Percentiles rank a stretch among this genome's conserved stretches.
Conservation (phyloP, 2,329 filamentous ascomycete genomes). For the Waltergamsia citrina region DNA sequence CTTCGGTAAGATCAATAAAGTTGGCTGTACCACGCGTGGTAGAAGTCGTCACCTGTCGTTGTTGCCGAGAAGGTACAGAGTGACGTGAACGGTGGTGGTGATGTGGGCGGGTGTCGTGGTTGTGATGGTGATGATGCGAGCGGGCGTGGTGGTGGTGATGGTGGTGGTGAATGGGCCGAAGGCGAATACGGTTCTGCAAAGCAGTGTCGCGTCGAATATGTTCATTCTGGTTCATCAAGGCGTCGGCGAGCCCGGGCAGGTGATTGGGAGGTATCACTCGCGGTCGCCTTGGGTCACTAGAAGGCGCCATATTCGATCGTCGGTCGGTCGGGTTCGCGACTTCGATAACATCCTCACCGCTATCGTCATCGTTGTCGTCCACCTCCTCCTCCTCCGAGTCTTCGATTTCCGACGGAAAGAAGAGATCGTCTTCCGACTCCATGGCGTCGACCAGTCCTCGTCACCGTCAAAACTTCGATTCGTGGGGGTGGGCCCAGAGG, state of each 20-base stretch:
- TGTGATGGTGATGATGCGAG: constrained; percentile 2
- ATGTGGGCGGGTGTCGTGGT: constrained; percentile 3
- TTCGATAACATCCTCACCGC: constrained; percentile 3
- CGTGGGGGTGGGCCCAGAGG: too few relatives aligned
- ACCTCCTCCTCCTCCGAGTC: neutral
- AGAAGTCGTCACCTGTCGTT: neutral
- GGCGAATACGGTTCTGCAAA: neutral
- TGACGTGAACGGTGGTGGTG: neutral
- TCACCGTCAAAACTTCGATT: too few relatives aligned
- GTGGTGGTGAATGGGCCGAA: neutral
- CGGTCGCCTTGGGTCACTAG: neutral
- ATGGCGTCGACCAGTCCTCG: too few relatives aligned
- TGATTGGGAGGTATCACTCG: constrained; percentile 1
- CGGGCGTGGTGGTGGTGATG: neutral
- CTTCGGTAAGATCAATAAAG: constrained; percentile 41
- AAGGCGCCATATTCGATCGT: neutral
- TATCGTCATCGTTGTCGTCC: neutral
- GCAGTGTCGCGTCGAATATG: too few relatives aligned
- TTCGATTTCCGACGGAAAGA: too few relatives aligned
- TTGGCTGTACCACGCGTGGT: neutral
- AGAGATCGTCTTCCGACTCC: too few relatives aligned
- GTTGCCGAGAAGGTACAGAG: neutral
- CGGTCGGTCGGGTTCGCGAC: neutral
- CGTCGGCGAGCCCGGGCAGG: neutral
- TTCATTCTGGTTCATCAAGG: too few relatives aligned